Evolutionary conservation across 139 green algal species (phyloP), one percentile per base, ranked within the genome.

Genomic region (Chlorella sp.): DNA sequence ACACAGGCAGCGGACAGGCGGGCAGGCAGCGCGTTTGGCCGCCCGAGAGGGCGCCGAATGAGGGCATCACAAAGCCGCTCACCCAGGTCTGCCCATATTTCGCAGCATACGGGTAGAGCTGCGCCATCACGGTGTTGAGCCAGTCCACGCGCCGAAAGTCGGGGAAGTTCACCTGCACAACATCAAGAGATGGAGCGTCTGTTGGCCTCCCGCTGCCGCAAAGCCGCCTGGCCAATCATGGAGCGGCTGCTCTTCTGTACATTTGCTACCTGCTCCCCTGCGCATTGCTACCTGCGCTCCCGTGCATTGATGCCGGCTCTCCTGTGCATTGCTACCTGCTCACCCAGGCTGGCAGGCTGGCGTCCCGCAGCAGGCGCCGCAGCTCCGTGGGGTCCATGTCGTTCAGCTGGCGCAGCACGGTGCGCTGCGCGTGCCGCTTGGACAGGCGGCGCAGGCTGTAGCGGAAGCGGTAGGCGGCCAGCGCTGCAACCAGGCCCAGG

Each of bases 71-170:
- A 40, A 0, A 20, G 70, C 22, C 41, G 36, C 70, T 1, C 19
- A 64, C 77, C 77, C 56, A 83, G 28, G 26, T 41, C 20, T 30
- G 17, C 34, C 40, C 43, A 17, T 58, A 73, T 32, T 73, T 30
- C 2, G 58, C 60, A 14, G 43, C 64, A 19, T 56, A 73, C 2
- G 77, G 77, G 36, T 43, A 83, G 16, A 83, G 16, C 60, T 83
- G 58, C 8, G 7, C 22, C 58, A 83, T n/a, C 24, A 74, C 28
- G 0, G 77, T 73, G 40, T 13, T 44, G 1, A 83, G 17, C 77
- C 77, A 83, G 38, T 38, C 40, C 28, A 83, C 77, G 11, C 77
- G 56, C 60, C 74, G 58, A 32, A 56, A n/a, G 40, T 83, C 77
- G 17, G 77, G 77, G 30, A 60, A 83, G 0, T 36, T 40, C 4